Base-by-base conservation (phyloP, 352 stramenopile species). In the Globisporangium middletonii region DNA sequence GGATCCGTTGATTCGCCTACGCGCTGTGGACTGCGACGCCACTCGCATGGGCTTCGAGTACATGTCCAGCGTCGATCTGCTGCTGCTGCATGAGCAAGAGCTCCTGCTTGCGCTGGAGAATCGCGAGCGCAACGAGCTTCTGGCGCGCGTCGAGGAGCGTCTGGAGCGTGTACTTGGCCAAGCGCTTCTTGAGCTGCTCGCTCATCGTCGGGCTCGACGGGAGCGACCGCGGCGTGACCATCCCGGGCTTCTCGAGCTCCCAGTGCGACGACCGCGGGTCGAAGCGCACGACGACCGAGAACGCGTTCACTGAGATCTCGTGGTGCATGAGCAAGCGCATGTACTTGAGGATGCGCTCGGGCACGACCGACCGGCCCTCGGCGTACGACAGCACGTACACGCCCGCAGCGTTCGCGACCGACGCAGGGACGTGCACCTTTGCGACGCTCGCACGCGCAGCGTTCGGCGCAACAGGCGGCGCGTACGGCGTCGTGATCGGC, bases 271-370 rank as follows among this genome's bases (percentile, higher is more conserved):
- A 75, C 6, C 73, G 73, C 19, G 75, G 68, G 54, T 92, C 82
- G 50, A 89, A 86, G 8, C 77, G 77, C 18, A 92, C 83, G 26
- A 92, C 79, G 38, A 90, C 81, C 38, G 79, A 85, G 67, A 93
- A 93, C 4, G 83, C 81, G 52, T 92, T 92, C n/a, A 83, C 89
- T 28, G 79, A 85, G 33, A 92, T 74, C 61, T 91, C 77, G 57
- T 91, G 82, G 59, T 93, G 81, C 83, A 93, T 93, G 33, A 93
- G 70, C 56, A 93, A 63, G 53, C 80, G 77, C 81, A 93, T 91
- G 68, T 90, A 90, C 68, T 93, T 91, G 57, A 93, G 69, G 50
- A 90, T 87, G 18, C 83, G 83, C 49, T 81, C 77, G 0, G 83
- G 81, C 6, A 93, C 79, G 2, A 92, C 72, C 2, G 77, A 90